phyloP scores from a whole-genome alignment of 345 rosid species.

The Gossypium mustelinum region DNA sequence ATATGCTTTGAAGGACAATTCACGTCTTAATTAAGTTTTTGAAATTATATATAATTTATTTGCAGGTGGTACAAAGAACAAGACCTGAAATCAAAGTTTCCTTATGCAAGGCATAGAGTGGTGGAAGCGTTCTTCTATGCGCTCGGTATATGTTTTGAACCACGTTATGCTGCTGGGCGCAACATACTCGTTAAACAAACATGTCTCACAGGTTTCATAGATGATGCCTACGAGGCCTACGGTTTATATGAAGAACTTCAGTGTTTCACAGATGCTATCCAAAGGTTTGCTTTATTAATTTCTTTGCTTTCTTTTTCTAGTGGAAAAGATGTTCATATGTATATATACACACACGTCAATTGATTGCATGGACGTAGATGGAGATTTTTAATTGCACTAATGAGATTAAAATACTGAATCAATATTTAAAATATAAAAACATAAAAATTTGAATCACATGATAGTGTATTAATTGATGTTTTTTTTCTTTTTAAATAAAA shows the following conservation, averaged over 20 bases:
- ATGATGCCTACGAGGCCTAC: constrained; percentile 21
- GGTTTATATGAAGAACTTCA: constrained; percentile 17
- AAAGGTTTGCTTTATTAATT: not conserved
- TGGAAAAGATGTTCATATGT: not conserved
- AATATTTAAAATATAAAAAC: no score
- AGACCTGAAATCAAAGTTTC: constrained; percentile 1
- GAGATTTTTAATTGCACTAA: no score
- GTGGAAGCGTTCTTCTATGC: constrained; percentile 18
- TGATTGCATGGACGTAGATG: no score
- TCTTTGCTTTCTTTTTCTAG: not conserved
- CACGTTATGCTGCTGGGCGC: constrained; percentile 8
- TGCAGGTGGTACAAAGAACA: constrained; percentile 26
- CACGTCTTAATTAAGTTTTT: no score
- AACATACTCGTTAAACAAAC: not conserved
- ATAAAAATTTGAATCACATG: no score
- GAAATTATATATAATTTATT: not conserved
- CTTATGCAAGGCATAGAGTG: constrained; percentile 21
- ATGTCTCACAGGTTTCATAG: not conserved
- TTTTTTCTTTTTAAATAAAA: no score
- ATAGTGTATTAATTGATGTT: no score
- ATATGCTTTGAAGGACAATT: no score
- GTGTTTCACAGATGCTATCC: constrained; percentile 8
- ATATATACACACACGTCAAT: no score
- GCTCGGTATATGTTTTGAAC: constrained; percentile 11
- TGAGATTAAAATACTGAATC: no score